Conservation (phyloP, 2,329 filamentous ascomycete species). For the Colletotrichum orbiculare region DNA sequence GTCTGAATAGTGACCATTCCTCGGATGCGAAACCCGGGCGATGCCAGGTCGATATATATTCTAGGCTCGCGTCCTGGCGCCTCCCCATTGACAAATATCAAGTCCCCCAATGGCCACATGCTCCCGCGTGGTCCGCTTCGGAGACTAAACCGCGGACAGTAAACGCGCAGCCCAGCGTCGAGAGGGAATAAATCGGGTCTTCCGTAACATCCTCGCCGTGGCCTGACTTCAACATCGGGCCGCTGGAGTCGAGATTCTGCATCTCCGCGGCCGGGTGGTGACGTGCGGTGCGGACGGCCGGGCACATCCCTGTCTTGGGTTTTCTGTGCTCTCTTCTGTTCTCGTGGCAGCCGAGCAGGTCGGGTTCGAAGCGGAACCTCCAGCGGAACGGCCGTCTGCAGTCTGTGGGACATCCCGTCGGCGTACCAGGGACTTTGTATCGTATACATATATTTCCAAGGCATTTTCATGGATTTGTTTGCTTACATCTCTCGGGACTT, state of each 20-base stretch:
- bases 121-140: not conserved
- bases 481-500: too few relatives aligned
- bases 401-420: not conserved
- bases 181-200: slow-evolving; percentile 9
- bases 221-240: slow-evolving; percentile 26
- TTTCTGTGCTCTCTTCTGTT: not conserved
- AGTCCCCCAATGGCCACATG: slow-evolving; percentile 4
- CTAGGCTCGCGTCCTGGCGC: not conserved
- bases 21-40: not conserved
- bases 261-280: slow-evolving; percentile 27
- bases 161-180: not conserved
- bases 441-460: too few relatives aligned
- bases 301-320: slow-evolving; percentile 8
- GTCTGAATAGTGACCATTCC: slow-evolving; percentile 8
- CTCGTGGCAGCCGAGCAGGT: slow-evolving; percentile 3
- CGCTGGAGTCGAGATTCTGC: slow-evolving; percentile 13
- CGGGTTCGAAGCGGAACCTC: not conserved
- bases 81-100: slow-evolving; percentile 29
- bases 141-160: slow-evolving; percentile 26
- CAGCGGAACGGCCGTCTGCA: not conserved
- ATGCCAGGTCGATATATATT: slow-evolving; percentile 1
- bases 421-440: not conserved
- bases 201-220: slow-evolving; percentile 27
- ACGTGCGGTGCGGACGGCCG: not conserved
- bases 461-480: too few relatives aligned